Base-by-base conservation (phyloP, 2,329 filamentous ascomycete genomes). In the Chaetomium globosum region DNA sequence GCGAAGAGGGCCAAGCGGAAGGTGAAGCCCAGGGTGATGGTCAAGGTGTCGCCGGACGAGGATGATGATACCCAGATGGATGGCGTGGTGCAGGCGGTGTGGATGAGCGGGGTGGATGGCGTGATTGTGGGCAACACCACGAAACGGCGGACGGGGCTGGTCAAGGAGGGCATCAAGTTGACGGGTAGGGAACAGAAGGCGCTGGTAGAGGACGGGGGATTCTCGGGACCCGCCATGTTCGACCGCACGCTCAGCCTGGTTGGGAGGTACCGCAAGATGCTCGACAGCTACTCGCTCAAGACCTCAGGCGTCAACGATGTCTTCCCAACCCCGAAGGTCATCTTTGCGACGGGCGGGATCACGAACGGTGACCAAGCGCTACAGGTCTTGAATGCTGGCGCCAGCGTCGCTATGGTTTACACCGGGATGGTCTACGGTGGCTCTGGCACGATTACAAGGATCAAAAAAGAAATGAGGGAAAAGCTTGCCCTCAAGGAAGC, bases 51-150 rank as follows among this genome's bases (percentile, higher is more conserved):
- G 65, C 95, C 95, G 0, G 95, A 99, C 72, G 95, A 98, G 79
- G 92, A 97, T 75, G 87, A 89, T 23, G 88, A 93, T 60, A 82
- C 87, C 63, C 93, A 99, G 75, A 86, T 99, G 67, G 85, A 89
- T 51, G 95, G 93, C 9, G 96, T 99, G 63, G 94, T 92, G 67
- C 86, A 93, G 71, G 93, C 93, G 0, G 88, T 97, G 13, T 90
- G 87, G 81, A 82, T 83, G 70, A 92, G 91, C 66, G 93, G 93
- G 7, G 93, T 98, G 1, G 93, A 97, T 72, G 95, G 95, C 31
- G 87, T 99, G 43, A 97, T 99, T 68, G 94, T 99, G 4, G 95
- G 94, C 12, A 99, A 99, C 80, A 99, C 95, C 0, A 99, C 95
- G 2, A 96, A 95, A 79, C 86, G 89, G 69, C 85, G 95, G 52